phyloP scores from a whole-genome alignment of 371 early-diverging fungal species.

The Apophysomyces sp. region DNA sequence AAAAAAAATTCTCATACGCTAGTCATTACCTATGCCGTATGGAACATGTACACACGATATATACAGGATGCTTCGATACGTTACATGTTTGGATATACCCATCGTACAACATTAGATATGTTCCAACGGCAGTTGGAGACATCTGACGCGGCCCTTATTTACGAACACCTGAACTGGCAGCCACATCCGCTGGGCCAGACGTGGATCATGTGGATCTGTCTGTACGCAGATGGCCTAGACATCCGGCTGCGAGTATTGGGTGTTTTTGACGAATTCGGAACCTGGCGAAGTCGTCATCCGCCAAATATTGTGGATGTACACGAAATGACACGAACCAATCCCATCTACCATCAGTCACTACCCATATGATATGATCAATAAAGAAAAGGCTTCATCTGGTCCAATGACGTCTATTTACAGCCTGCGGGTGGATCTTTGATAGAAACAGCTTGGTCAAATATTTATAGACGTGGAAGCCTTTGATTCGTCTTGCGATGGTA shows the following conservation, averaged over 20 bases:
- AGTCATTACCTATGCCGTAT: constrained; percentile 36
- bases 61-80: constrained; percentile 30
- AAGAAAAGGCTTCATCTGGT: not conserved
- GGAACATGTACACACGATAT: constrained; percentile 34
- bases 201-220: constrained; percentile 31
- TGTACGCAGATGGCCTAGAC: constrained; percentile 41
- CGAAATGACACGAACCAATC: constrained; percentile 8
- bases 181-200: constrained; percentile 26
- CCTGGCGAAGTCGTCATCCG: constrained; percentile 1
- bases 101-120: constrained; percentile 22
- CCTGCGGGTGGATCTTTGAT: too few species aligned
- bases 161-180: constrained; percentile 36
- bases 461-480: too few species aligned
- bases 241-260: constrained; percentile 34
- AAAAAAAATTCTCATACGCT: not conserved
- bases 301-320: constrained; percentile 7
- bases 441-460: too few species aligned
- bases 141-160: constrained; percentile 14
- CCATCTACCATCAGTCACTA: constrained; percentile 6
- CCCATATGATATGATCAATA: not conserved
- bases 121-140: constrained; percentile 21
- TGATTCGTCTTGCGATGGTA: too few species aligned
- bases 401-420: too few species aligned
- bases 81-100: constrained; percentile 29
- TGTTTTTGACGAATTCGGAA: constrained; percentile 27